Evolutionary conservation across 257 asterid species (phyloP).

Genomic region (Scutellaria barbata): DNA sequence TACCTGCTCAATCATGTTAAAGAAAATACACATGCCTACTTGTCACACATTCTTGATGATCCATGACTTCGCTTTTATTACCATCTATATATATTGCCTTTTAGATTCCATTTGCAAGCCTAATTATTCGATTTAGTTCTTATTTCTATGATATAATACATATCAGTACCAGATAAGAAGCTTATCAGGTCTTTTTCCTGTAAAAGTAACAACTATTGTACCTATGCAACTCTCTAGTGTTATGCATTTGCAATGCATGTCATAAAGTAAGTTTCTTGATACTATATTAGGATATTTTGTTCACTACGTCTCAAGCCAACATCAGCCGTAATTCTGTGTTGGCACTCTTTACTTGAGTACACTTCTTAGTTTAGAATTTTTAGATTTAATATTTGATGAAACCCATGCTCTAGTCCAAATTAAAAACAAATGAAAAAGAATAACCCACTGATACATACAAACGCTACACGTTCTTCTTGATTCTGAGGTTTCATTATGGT

Average conservation of each 20-base stretch:
- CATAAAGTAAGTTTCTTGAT: too few relatives aligned
- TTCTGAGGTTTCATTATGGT: neutral
- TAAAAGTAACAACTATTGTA: neutral
- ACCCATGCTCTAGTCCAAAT: neutral
- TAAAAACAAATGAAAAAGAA: neutral
- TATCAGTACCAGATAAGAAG: neutral
- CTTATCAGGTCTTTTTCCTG: neutral
- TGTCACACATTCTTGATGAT: neutral
- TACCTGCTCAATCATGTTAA: slow-evolving; percentile 15
- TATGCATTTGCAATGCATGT: too few relatives aligned
- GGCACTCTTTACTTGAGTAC: neutral
- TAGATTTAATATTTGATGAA: slow-evolving; percentile 14
- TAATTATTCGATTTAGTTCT: neutral
- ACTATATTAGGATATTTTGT: neutral
- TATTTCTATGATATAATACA: neutral
- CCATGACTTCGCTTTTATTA: slow-evolving; percentile 2
- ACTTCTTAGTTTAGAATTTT: neutral
- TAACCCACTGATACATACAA: neutral
- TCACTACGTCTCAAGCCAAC: neutral
- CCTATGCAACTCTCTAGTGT: too few relatives aligned
- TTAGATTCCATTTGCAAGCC: neutral
- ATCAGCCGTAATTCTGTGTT: neutral
- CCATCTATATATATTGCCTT: neutral
- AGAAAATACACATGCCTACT: neutral
- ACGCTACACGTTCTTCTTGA: neutral